Evolutionary conservation across 495 filamentous ascomycete genomes (phyloP).

Genomic region (Bryoglossum gracile): DNA sequence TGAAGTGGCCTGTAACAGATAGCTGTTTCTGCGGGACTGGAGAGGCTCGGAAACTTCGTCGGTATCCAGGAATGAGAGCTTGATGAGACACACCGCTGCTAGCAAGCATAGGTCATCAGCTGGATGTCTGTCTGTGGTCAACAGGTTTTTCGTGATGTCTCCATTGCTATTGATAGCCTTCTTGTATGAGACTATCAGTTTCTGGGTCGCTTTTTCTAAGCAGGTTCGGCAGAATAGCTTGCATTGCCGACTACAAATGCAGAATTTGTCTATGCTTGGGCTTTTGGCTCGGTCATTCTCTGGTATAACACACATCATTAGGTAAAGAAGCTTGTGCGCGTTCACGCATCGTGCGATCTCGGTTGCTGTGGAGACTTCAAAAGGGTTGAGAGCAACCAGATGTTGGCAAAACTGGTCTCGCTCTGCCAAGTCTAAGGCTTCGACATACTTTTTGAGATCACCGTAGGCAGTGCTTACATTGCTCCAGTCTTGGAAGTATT

Average conservation of each 20-base stretch:
- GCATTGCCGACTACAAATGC: constrained; percentile 2
- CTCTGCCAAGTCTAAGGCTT: constrained; percentile 12
- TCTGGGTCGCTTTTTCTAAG: constrained; percentile 5
- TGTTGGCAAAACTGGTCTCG: background rate
- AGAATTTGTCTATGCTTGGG: background rate
- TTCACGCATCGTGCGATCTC: constrained; percentile 17
- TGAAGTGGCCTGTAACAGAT: constrained; percentile 38
- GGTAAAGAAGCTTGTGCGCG: constrained; percentile 19
- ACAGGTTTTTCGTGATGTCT: constrained; percentile 12
- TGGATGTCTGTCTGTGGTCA: constrained; percentile 30
- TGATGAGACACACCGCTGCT: constrained; percentile 39
- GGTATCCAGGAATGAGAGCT: constrained; percentile 30
- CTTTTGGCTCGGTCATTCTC: constrained; percentile 9
- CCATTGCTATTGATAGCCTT: constrained; percentile 16
- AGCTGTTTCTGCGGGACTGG: background rate
- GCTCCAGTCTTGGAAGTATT: constrained; percentile 22
- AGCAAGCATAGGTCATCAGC: constrained; percentile 37
- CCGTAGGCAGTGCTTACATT: constrained; percentile 17
- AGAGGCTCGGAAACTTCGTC: background rate
- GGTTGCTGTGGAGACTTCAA: constrained; percentile 10
- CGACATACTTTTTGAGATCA: constrained; percentile 18
- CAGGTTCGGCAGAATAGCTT: constrained; percentile 5
- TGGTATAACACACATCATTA: constrained; percentile 15
- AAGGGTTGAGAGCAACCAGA: background rate
- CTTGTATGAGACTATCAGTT: constrained; percentile 10